These are phyloP conservation scores for Pseudogymnoascus sp. DNA, from an alignment of 2,329 filamentous ascomycete species.

Conservation along the genomic window DNA sequence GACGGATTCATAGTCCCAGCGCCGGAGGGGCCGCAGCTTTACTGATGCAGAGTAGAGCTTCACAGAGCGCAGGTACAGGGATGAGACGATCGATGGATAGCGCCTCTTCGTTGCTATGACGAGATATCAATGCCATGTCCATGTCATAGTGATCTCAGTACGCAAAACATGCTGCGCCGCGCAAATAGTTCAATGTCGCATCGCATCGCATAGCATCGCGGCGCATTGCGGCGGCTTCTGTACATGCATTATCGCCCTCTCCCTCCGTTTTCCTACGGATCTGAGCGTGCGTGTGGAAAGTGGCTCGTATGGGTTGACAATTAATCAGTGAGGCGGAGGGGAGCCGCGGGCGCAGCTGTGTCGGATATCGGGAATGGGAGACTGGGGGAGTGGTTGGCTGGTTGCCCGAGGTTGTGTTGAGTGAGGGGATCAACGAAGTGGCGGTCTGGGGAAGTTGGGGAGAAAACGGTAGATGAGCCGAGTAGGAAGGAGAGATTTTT, in stretches of 20 bases:
- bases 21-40: background rate
- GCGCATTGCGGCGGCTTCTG: background rate
- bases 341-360: background rate
- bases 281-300: background rate
- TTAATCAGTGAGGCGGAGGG: background rate
- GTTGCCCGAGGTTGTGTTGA: background rate
- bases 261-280: background rate
- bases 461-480: background rate
- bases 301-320: background rate
- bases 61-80: background rate
- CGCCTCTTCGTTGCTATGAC: background rate
- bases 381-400: background rate
- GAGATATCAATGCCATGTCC: background rate
- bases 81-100: background rate
- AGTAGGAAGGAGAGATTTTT: background rate
- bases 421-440: constrained; percentile 1
- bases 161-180: background rate
- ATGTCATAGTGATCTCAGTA: background rate
- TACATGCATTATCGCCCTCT: background rate
- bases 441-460: background rate
- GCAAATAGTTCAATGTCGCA: background rate
- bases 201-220: background rate
- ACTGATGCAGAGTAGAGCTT: background rate
- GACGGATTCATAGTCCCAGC: background rate
- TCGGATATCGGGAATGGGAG: background rate